Evolutionary conservation across 2,329 filamentous ascomycete species (phyloP).

Genomic region (Fusarium illudens): DNA sequence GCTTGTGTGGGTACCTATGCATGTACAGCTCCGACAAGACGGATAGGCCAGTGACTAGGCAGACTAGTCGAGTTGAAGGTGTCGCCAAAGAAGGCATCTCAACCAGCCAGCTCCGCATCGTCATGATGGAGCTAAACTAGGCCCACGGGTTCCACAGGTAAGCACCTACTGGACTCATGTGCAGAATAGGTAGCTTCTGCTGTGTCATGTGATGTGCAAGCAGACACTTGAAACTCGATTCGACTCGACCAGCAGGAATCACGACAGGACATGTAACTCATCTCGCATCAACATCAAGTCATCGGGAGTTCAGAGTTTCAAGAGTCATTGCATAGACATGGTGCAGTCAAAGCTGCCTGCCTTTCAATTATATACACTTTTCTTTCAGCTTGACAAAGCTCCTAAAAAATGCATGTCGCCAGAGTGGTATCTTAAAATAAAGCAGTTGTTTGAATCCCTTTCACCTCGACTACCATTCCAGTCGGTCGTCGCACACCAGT

Average conservation of each 20-base stretch:
- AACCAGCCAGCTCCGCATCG: background rate
- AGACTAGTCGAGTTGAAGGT: background rate
- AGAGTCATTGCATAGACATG: background rate
- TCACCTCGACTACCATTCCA: conserved; percentile 55
- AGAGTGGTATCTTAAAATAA: conserved; percentile 39
- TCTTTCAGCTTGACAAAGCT: conserved; percentile 9
- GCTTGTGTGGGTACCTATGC: no score
- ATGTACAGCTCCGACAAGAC: background rate
- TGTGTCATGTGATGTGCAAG: conserved; percentile 8
- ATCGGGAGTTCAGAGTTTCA: background rate
- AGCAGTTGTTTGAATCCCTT: conserved; percentile 1
- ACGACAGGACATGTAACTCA: background rate
- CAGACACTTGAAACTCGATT: background rate
- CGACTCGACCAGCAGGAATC: background rate
- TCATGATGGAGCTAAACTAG: conserved; percentile 1
- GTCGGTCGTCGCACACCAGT: conserved; percentile 67
- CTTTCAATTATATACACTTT: conserved; percentile 6
- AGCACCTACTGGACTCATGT: no score
- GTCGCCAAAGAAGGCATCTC: background rate
- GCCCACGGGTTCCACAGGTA: conserved; percentile 17
- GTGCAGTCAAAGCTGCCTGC: background rate
- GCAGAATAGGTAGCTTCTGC: background rate
- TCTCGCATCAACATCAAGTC: background rate
- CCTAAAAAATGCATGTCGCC: conserved; percentile 24
- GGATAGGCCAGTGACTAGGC: background rate